Conservation (phyloP, 169 alveolate genomes). For the Plasmodium fragile region DNA sequence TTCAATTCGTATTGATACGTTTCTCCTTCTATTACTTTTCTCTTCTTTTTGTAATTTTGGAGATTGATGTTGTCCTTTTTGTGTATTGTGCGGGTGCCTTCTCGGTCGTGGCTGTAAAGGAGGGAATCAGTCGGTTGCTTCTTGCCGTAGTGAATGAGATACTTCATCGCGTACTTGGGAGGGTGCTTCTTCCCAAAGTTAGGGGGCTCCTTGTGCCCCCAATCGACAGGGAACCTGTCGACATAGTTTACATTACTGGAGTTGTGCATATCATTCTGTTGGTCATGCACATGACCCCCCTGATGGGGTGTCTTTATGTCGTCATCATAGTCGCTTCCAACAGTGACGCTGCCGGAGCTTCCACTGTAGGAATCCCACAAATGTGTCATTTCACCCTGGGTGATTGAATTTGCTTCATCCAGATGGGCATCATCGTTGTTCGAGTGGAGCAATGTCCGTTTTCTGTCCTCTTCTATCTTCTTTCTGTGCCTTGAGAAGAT, state of each 20-base stretch:
- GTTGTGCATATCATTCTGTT: background rate
- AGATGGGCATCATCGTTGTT: background rate
- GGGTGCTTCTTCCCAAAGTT: background rate
- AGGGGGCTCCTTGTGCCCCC: background rate
- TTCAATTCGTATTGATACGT: constrained; percentile 27
- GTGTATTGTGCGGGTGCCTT: background rate
- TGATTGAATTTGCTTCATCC: background rate
- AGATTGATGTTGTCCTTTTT: background rate
- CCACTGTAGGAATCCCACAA: background rate
- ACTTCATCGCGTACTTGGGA: background rate
- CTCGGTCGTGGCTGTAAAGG: background rate
- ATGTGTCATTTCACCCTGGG: background rate
- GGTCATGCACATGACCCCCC: background rate
- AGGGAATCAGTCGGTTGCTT: background rate
- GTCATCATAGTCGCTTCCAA: background rate
- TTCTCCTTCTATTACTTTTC: constrained; percentile 23
- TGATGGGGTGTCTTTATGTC: background rate
- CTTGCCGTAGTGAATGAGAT: background rate
- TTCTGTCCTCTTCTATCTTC: background rate
- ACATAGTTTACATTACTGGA: background rate
- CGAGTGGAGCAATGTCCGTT: background rate
- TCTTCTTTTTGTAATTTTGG: background rate
- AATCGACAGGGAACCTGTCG: background rate
- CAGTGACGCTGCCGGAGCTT: background rate
- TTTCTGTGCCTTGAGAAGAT: background rate